phyloP scores from a whole-genome alignment of 345 rosid species.

The Eucalyptus coolabah region DNA sequence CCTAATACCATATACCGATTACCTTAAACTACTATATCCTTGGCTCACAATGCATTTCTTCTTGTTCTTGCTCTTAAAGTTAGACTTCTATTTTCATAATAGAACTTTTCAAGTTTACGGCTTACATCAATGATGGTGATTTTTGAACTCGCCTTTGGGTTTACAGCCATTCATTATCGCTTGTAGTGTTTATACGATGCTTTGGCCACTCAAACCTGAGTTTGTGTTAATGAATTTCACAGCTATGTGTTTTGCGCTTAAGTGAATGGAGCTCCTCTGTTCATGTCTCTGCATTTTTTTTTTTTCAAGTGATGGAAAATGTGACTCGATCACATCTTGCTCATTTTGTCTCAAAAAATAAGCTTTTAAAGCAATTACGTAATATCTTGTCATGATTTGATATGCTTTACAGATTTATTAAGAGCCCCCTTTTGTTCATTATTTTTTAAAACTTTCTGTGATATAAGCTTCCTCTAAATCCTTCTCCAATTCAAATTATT shows the following conservation, averaged over 20 bases:
- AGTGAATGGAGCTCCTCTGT: neutral
- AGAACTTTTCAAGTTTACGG: neutral
- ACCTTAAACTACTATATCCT: no score
- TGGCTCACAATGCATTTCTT: no score
- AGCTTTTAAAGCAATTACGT: neutral
- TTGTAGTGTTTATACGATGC: neutral
- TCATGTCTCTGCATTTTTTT: neutral
- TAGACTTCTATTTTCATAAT: neutral
- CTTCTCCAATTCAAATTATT: no score
- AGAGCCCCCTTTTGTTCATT: neutral
- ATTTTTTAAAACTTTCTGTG: neutral
- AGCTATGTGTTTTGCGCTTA: neutral
- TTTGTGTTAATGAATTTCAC: neutral
- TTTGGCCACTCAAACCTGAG: neutral
- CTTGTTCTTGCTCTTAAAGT: neutral
- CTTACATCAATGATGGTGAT: neutral
- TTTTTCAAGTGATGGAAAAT: no score
- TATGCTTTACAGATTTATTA: neutral
- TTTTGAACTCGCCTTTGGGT: neutral
- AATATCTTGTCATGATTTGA: neutral
- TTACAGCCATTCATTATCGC: neutral
- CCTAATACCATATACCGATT: no score
- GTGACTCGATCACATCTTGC: neutral
- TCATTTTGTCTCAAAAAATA: neutral
- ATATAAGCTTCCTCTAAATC: neutral